These are phyloP conservation scores for Daldinia vernicosa DNA, from an alignment of 495 filamentous ascomycete species.

Conservation along the genomic window DNA sequence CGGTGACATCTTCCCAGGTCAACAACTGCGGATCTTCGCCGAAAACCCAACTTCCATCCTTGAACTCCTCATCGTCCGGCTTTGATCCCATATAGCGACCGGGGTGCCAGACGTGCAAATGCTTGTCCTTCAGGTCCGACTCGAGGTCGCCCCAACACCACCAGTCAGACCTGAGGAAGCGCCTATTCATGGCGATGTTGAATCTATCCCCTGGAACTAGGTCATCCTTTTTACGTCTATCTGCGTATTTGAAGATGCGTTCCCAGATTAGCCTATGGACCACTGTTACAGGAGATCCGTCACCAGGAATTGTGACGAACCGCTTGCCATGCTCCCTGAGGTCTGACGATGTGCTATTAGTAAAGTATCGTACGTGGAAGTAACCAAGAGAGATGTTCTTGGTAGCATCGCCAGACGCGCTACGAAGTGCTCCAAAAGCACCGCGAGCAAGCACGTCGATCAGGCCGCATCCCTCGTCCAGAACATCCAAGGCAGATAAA, in stretches of 20 bases:
- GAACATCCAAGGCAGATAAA: neutral
- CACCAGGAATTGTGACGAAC: conserved; percentile 15
- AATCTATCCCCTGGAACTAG: neutral
- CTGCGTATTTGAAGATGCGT: conserved; percentile 22
- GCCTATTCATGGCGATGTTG: neutral
- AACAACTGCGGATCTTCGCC: neutral
- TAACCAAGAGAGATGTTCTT: neutral
- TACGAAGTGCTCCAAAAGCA: conserved; percentile 1
- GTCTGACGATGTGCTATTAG: neutral
- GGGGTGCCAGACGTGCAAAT: neutral
- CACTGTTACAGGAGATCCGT: conserved; percentile 2
- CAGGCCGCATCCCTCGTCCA: neutral
- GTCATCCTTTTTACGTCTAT: neutral
- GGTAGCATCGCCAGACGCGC: neutral
- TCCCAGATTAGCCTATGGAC: conserved; percentile 18
- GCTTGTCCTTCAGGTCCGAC: neutral
- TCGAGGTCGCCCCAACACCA: conserved; percentile 3
- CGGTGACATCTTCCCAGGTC: neutral
- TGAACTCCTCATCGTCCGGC: neutral
- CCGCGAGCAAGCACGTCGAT: conserved; percentile 2
- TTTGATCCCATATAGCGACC: neutral
- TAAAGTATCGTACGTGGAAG: neutral
- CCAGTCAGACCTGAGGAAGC: neutral
- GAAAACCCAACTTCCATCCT: neutral
- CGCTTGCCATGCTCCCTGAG: neutral